Base-by-base conservation (phyloP, 1,139 yeast genomes). In the Kurtzmaniella natalensis region DNA sequence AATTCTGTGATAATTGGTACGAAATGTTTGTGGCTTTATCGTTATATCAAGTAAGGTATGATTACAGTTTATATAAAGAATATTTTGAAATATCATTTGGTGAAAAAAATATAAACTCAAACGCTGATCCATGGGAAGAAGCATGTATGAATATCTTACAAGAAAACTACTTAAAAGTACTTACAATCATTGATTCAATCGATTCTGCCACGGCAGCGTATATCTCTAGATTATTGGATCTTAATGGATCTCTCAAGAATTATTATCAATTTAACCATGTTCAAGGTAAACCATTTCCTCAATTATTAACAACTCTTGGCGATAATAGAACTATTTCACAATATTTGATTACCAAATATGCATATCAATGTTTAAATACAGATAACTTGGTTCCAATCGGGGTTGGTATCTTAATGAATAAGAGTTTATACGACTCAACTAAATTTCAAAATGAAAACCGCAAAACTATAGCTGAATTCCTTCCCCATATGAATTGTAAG, bases 121-220 rank as follows among this genome's bases (percentile, higher is more conserved):
- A 41, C n/a, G 44, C 51, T 18, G 48, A 42, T 14, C 48, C 44
- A 3, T 50, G 56, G 18, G 94, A 84, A 49, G 56, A 68, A n/a
- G 66, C 80, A 2, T 81, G 87, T 45, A 53, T 72, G 14, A 73
- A 81, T 43, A 64, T 82, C 8, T 59, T 86, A 34, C 71, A 72
- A 29, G 81, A 76, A 5, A 76, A 77, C 34, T 70, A 70, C 40
- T 61, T 84, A 31, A 70, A 75, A 25, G 82, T 79, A 4, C 61
- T 86, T 35, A 73, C 80, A 33, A 67, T 75, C 3, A 56, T 85
- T 18, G 84, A 83, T 50, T 60, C 70, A 5, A 62, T 81, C 28
- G 89, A 83, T 48, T 66, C 75, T 20, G 73, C 85, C 13, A 76
- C 86, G 1, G 79, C 92, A 0, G 78, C 94, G 0, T 76, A 78